Base-by-base conservation (phyloP, 2,329 filamentous ascomycete genomes). In the Sclerotinia minor region DNA sequence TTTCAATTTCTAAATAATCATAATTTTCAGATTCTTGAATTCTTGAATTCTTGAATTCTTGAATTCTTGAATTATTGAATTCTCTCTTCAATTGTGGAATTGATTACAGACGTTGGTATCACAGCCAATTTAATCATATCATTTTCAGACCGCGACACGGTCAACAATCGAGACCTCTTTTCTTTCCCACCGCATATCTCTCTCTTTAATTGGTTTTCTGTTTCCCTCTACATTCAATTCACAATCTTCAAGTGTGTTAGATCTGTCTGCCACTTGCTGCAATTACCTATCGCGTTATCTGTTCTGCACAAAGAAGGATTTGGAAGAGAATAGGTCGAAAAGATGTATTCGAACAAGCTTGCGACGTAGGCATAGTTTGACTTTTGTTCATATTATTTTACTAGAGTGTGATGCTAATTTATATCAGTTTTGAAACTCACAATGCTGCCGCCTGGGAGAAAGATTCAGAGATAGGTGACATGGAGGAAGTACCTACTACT, bases 331-430 rank as follows among this genome's bases (percentile, higher is more conserved):
- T 8, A 49, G 44, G 50, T 35, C 44, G 57, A 38, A 7, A 61
- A 35, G 29, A 61, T 61, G 58, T 49, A 35, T 49, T 35, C 29
- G 2, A 49, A 61, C 45, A 61, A 61, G 44, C n/a, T 61, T 29
- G 58, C 44, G 3, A 61, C 44, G 58, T 61, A 61, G 49, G 58
- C 44, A 61, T 26, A 35, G 0, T 49, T 38, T 35, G 8, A 6
- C 38, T 49, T 32, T 35, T 13, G 17, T 15, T 9, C 13, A 24
- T 8, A 19, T n/a, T 49, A 19, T 24, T 49, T 24, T 8, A 50
- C 8, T 50, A 17, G 44, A 61, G 4, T 8, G 35, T 19, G 24
- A 3, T 8, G 44, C 64, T 65, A 29, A 65, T 29, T 9, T 9
- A 15, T 21, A 15, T 35, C 35, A 65, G 64, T 8, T 65, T 58